These are phyloP conservation scores for Heimioporus sp. DNA, from an alignment of 768 basidiomycete species.

Conservation along the genomic window DNA sequence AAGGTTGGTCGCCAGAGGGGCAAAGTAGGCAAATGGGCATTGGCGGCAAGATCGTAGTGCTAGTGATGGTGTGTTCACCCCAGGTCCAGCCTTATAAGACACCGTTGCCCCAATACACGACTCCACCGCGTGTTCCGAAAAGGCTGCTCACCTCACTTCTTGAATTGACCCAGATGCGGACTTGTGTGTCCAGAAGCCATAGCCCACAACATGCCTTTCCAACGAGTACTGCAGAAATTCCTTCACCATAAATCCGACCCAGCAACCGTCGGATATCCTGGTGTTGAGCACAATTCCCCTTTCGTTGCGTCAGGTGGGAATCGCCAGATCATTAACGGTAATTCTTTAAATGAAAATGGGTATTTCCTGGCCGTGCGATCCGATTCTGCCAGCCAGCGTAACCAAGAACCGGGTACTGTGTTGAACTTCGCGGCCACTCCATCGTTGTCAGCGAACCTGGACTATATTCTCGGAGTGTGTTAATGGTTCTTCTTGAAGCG, in stretches of 20 bases:
- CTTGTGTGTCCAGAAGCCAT: slow-evolving; percentile 21
- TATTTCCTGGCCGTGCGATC: slow-evolving; percentile 1
- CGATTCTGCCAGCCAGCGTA: not conserved
- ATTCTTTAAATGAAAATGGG: slow-evolving; percentile 16
- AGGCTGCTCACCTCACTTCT: slow-evolving; percentile 26
- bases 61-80: slow-evolving; percentile 9
- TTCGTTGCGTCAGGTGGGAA: slow-evolving; percentile 21
- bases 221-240: slow-evolving; percentile 16
- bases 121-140: slow-evolving; percentile 29
- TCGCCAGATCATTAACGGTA: slow-evolving; percentile 14
- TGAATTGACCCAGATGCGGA: slow-evolving; percentile 19
- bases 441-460: too few species aligned
- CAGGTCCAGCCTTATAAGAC: slow-evolving; percentile 28
- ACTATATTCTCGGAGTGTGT: too few species aligned
- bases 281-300: not conserved
- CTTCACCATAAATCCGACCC: slow-evolving; percentile 4
- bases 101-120: slow-evolving; percentile 32
- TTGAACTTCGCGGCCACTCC: too few species aligned
- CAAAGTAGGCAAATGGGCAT: slow-evolving; percentile 28
- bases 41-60: slow-evolving; percentile 15
- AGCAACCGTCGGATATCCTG: slow-evolving; percentile 1
- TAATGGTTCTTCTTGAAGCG: too few species aligned
- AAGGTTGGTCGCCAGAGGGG: slow-evolving; percentile 20
- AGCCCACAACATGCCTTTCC: slow-evolving; percentile 23
- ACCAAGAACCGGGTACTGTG: too few species aligned